phyloP scores from a whole-genome alignment of 345 rosid species.

The Hypericum androsaemum region DNA sequence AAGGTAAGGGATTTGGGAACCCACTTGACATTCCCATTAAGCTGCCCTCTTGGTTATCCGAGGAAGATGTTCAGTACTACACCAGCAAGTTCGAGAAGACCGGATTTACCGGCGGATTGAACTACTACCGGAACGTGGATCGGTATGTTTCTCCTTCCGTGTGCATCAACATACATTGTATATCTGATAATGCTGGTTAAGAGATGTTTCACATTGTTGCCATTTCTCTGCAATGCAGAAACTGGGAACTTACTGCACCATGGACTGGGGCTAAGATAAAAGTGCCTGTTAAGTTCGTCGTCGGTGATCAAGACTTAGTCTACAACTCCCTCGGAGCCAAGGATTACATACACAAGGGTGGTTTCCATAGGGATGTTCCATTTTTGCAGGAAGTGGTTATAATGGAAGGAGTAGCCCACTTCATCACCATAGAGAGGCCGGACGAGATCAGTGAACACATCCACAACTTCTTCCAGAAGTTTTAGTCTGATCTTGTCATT shows the following conservation, averaged over 20 bases:
- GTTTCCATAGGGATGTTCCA: constrained; percentile 18
- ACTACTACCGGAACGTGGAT: constrained; percentile 17
- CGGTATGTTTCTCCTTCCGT: constrained; percentile 7
- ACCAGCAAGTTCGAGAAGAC: constrained; percentile 15
- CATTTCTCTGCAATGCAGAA: constrained; percentile 8
- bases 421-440: constrained; percentile 26
- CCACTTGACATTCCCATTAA: constrained; percentile 13
- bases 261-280: constrained; percentile 20
- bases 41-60: constrained; percentile 20
- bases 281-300: constrained; percentile 15
- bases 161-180: not conserved
- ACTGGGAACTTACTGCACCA: constrained; percentile 22
- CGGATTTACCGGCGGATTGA: constrained; percentile 23
- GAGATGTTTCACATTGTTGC: not conserved
- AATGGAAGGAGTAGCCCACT: constrained; percentile 33
- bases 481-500: too few species aligned
- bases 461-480: constrained; percentile 20
- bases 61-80: constrained; percentile 22
- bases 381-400: constrained; percentile 22
- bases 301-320: constrained; percentile 25
- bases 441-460: constrained; percentile 22
- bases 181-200: too few species aligned
- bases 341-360: constrained; percentile 23
- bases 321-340: constrained; percentile 15
- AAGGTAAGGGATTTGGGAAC: constrained; percentile 14